Percentiles rank a stretch among this genome's conserved stretches.
Conservation (phyloP, 73 alveolate species). For the Uronychia binucleata region DNA sequence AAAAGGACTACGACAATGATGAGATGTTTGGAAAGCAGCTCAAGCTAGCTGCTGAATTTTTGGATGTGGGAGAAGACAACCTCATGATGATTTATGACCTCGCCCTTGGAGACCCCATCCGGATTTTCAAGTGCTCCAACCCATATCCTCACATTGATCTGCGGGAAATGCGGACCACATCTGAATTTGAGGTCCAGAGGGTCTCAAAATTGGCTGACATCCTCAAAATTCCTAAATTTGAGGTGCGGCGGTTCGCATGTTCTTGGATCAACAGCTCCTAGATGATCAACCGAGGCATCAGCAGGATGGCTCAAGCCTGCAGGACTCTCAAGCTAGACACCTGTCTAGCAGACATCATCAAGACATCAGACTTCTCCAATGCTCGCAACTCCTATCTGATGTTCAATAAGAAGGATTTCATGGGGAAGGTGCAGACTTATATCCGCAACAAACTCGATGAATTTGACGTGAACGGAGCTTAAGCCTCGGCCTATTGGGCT, state of each 20-base stretch:
- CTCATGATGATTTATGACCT: background rate
- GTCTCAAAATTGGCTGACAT: background rate
- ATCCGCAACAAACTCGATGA: background rate
- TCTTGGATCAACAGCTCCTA: background rate
- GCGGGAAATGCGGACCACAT: background rate
- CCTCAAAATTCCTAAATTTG: background rate
- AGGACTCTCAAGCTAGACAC: background rate
- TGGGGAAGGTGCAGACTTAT: background rate
- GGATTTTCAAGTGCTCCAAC: background rate
- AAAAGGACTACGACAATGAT: background rate
- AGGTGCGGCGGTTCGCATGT: background rate
- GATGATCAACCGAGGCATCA: background rate
- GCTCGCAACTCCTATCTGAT: background rate
- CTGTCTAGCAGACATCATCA: background rate
- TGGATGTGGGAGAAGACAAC: background rate
- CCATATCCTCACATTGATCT: background rate
- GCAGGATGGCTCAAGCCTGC: background rate
- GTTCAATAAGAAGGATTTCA: background rate
- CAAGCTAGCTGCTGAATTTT: background rate
- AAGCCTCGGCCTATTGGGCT: too few species aligned
- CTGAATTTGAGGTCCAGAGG: background rate
- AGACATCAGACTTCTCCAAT: background rate
- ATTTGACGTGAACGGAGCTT: too few species aligned
- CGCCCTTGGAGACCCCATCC: background rate
- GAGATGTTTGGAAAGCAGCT: background rate